These are phyloP conservation scores for Salvia rosmarinus DNA, from an alignment of 257 asterid species.

Conservation along the genomic window DNA sequence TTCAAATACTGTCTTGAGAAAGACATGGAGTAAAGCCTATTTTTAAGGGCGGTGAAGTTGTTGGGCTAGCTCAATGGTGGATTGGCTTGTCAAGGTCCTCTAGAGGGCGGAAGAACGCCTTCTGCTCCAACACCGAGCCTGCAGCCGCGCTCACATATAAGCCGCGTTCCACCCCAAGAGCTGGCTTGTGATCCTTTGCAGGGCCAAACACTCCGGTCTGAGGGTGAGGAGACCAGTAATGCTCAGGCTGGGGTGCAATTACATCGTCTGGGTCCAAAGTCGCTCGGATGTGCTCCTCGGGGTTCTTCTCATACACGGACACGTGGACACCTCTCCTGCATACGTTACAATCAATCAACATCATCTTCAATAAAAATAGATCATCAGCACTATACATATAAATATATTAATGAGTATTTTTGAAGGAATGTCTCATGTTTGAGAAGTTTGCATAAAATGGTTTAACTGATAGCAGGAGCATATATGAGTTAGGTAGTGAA, in stretches of 20 bases:
- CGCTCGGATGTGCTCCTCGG: conserved; percentile 59
- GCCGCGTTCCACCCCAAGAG: conserved; percentile 33
- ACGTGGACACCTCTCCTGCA: conserved; percentile 72
- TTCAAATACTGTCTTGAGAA: not conserved
- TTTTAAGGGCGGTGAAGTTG: not conserved
- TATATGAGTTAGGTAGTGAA: conserved; percentile 21
- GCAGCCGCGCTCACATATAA: conserved; percentile 28
- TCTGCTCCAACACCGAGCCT: conserved; percentile 75
- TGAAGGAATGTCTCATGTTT: too few species aligned
- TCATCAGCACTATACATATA: too few species aligned
- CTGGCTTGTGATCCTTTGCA: conserved; percentile 43
- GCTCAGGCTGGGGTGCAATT: conserved; percentile 48
- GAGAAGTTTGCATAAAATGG: not conserved
- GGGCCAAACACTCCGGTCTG: conserved; percentile 89
- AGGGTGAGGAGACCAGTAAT: conserved; percentile 90
- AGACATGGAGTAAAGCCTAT: not conserved
- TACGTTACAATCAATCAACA: not conserved
- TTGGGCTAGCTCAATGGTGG: conserved; percentile 34
- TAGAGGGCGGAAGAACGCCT: conserved; percentile 75
- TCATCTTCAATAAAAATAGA: not conserved
- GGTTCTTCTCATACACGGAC: conserved; percentile 82
- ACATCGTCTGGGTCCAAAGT: conserved; percentile 64
- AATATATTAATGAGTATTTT: too few species aligned
- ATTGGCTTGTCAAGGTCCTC: conserved; percentile 88
- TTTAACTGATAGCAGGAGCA: not conserved